Conservation (phyloP, 257 asterid species). For the Echium plantagineum region DNA sequence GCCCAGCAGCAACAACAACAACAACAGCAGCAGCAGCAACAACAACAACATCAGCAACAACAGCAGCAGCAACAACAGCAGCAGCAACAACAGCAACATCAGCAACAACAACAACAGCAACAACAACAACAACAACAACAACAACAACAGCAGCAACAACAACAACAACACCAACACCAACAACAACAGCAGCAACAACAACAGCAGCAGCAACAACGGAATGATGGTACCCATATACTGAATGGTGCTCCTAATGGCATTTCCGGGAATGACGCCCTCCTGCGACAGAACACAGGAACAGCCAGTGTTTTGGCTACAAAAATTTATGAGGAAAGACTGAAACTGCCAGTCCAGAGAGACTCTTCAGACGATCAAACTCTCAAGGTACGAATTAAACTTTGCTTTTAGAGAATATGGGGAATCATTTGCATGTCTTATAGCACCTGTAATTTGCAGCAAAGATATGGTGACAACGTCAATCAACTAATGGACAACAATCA, state of each 20-base stretch:
- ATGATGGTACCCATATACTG: slow-evolving; percentile 69
- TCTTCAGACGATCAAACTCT: slow-evolving; percentile 80
- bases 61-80: slow-evolving; percentile 38
- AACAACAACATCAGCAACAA: slow-evolving; percentile 68
- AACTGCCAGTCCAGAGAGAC: slow-evolving; percentile 70
- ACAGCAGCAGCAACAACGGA: slow-evolving; percentile 52
- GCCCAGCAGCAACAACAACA: slow-evolving; percentile 88
- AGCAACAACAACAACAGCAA: slow-evolving; percentile 70
- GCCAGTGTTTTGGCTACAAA: slow-evolving; percentile 77
- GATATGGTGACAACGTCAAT: slow-evolving; percentile 71
- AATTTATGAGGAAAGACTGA: slow-evolving; percentile 84
- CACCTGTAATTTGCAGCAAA: slow-evolving; percentile 51
- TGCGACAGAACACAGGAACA: slow-evolving; percentile 76
- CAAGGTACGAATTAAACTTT: slow-evolving; percentile 40
- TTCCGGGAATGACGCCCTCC: slow-evolving; percentile 64
- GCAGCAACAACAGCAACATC: slow-evolving; percentile 73
- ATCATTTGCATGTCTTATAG: slow-evolving; percentile 9
- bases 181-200: slow-evolving; percentile 29
- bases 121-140: slow-evolving; percentile 55
- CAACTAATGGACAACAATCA: slow-evolving; percentile 79
- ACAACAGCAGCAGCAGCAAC: slow-evolving; percentile 74
- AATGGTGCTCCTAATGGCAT: slow-evolving; percentile 76
- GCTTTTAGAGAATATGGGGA: slow-evolving; percentile 1
- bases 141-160: slow-evolving; percentile 52
- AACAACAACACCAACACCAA: slow-evolving; percentile 24